Percentiles rank a stretch among this genome's conserved stretches.
These are phyloP conservation scores for Pulveroboletus sp. DNA, from an alignment of 768 basidiomycete species.

Conservation along the genomic window DNA sequence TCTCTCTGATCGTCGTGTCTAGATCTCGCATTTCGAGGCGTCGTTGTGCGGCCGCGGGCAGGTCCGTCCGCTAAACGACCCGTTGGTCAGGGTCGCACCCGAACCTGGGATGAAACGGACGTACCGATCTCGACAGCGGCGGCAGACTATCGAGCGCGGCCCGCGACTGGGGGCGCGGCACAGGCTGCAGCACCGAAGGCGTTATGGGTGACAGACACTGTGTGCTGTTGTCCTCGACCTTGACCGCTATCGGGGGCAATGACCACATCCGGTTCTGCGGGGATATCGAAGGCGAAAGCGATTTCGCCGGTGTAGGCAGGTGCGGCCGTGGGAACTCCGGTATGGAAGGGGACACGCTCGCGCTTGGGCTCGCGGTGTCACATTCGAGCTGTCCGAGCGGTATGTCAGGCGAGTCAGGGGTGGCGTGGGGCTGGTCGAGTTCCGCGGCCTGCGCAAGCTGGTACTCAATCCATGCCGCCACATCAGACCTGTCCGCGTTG, in stretches of 20 bases:
- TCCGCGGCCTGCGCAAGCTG: slow-evolving; percentile 25
- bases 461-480: slow-evolving; percentile 26
- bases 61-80: not conserved
- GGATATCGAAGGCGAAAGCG: slow-evolving; percentile 16
- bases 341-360: slow-evolving; percentile 17
- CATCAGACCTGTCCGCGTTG: slow-evolving; percentile 16
- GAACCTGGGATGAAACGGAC: not conserved
- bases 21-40: too few relatives aligned
- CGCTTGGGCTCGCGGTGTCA: not conserved
- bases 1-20: slow-evolving; percentile 10
- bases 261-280: slow-evolving; percentile 19
- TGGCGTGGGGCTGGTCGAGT: not conserved
- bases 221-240: slow-evolving; percentile 18
- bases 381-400: not conserved
- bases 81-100: not conserved
- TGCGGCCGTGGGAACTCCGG: slow-evolving; percentile 17
- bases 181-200: not conserved
- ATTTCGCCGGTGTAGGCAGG: slow-evolving; percentile 29
- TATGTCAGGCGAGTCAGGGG: slow-evolving; percentile 14
- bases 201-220: not conserved
- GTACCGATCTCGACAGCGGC: slow-evolving; percentile 9
- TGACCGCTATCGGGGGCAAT: slow-evolving; percentile 30
- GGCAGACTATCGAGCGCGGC: slow-evolving; percentile 1
- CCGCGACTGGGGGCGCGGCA: not conserved
- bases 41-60: not conserved